These are phyloP conservation scores for Ganoderma boninense DNA, from an alignment of 1,284 basidiomycete genomes.

Conservation along the genomic window DNA sequence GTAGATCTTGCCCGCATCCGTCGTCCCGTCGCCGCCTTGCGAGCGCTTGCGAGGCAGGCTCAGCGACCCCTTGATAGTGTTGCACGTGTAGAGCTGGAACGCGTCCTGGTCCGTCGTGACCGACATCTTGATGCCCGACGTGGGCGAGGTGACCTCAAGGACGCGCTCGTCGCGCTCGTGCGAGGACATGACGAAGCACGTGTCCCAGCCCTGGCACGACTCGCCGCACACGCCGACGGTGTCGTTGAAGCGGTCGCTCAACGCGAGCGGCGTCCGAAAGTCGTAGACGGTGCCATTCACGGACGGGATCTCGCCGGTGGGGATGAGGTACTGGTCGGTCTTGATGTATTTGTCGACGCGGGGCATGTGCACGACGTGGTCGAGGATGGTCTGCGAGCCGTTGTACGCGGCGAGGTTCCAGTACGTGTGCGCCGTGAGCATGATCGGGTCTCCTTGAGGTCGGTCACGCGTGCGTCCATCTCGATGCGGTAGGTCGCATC, in stretches of 20 bases:
- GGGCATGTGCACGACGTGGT: constrained; percentile 53
- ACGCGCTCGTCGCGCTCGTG: constrained; percentile 1
- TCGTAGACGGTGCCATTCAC: constrained; percentile 53
- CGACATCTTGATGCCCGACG: constrained; percentile 39
- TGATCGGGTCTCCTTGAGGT: constrained; percentile 59
- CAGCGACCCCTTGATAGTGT: constrained; percentile 34
- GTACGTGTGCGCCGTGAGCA: constrained; percentile 63
- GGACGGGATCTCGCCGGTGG: constrained; percentile 56
- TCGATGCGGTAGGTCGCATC: constrained; percentile 41
- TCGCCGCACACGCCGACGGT: constrained; percentile 38
- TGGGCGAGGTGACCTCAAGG: constrained; percentile 3
- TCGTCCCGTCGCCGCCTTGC: constrained; percentile 55
- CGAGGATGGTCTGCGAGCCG: constrained; percentile 51
- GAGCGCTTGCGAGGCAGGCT: constrained; percentile 56
- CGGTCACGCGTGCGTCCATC: constrained; percentile 4
- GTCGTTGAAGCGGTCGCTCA: constrained; percentile 53
- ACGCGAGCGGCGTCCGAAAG: constrained; percentile 50
- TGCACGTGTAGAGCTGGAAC: constrained; percentile 57
- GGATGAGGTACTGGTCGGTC: constrained; percentile 54
- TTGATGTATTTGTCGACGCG: constrained; percentile 51
- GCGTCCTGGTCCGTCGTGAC: constrained; percentile 61
- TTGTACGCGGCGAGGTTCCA: constrained; percentile 68
- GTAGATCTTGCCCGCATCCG: constrained; percentile 40
- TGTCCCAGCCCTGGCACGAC: constrained; percentile 1
- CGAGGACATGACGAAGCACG: constrained; percentile 11